Base-by-base conservation (phyloP, 352 stramenopile genomes). In the Globisporangium mamillatum region DNA sequence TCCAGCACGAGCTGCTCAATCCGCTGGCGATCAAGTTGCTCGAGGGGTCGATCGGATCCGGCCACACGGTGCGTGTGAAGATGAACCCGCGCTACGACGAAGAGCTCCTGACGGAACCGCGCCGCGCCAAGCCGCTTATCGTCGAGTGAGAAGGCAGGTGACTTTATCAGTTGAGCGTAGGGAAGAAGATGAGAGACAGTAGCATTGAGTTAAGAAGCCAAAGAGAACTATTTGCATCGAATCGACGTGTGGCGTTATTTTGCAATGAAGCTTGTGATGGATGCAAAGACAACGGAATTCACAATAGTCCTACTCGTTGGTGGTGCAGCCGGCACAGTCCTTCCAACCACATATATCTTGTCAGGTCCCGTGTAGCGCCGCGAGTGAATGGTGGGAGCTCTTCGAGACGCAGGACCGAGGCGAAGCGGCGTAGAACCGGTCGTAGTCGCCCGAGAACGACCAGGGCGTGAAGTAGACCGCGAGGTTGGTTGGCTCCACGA, bases 1-100 rank as follows among this genome's bases (percentile, higher is more conserved):
- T 99, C 64, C 95, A 99, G 73, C 93, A 98, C 63, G 83, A 98
- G 65, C 65, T 99, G 27, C 92, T 99, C 71, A 99, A 97, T 48
- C 89, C 93, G 7, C 90, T 99, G 73, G 95, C 97, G 24, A 82
- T 97, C 64, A 90, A 91, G 67, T 85, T 99, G 64, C 82, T 99
- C 14, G 79, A 82, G 44, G 91, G 90, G 18, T 78, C 91, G 3
- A 93, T 92, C 64, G 68, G 72, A 9, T 79, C 90, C 55, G 92
- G 91, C 7, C 89, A 98, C 68, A 81, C 81, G 36, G 77, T 98
- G n/a, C 72, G 86, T 44, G 85, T 97, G 32, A 76, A 89, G 34
- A 65, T 69, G 46, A 89, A 88, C 62, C 77, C 80, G 2, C 72
- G 69, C 8, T 88, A 76, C 61, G 82, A 89, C 1, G 66, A 88